Conservation (phyloP, 78 protist species). For the Dictyostelium brefeldianum region DNA sequence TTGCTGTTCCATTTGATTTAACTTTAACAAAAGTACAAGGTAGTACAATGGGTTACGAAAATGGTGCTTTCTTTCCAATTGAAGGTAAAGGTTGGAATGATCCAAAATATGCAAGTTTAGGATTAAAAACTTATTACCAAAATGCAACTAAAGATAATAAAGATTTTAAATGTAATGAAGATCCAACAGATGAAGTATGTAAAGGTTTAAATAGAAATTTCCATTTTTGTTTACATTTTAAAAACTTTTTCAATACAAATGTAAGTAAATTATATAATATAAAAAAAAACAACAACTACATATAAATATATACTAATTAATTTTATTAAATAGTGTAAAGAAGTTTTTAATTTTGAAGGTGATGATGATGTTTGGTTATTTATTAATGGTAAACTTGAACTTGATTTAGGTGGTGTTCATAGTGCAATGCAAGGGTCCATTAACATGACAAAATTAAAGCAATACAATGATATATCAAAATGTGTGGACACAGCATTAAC, state of each 20-base stretch:
- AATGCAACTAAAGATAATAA: too few relatives aligned
- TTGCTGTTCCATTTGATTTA: neutral
- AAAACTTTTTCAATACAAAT: neutral
- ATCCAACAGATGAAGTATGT: neutral
- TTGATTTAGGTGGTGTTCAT: conserved; percentile 84
- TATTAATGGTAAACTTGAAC: conserved; percentile 36
- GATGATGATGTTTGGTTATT: conserved; percentile 89
- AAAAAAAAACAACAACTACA: too few relatives aligned
- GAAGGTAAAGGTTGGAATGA: conserved; percentile 54
- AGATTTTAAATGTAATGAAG: neutral
- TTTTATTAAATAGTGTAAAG: conserved; percentile 9
- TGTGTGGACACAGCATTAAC: neutral
- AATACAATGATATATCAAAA: neutral
- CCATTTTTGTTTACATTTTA: conserved; percentile 47
- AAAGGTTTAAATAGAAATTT: neutral
- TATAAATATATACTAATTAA: too few relatives aligned
- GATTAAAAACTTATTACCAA: too few relatives aligned
- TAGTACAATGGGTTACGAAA: neutral
- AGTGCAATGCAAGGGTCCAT: neutral
- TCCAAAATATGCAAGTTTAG: too few relatives aligned
- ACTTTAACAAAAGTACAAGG: neutral
- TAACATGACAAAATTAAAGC: neutral
- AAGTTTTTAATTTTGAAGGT: conserved; percentile 62
- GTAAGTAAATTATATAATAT: too few relatives aligned
- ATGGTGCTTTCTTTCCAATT: conserved; percentile 48